Evolutionary conservation across 176 grass and related monocot species (phyloP).

Genomic region (Triticum monococcum): DNA sequence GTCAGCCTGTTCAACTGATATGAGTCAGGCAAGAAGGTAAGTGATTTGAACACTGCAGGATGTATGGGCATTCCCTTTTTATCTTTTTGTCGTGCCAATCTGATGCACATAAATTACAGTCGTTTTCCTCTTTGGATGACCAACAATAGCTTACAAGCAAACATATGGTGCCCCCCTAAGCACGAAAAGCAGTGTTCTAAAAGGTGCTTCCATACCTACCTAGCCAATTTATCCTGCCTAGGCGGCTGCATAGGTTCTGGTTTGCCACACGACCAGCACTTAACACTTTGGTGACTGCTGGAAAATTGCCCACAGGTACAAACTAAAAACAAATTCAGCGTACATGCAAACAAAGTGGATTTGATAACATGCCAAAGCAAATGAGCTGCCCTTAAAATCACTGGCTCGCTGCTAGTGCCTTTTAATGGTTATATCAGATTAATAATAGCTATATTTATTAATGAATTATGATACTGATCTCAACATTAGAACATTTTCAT

Average conservation of each 20-base stretch:
- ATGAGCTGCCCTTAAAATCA: neutral
- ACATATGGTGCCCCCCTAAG: neutral
- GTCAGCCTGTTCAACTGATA: neutral
- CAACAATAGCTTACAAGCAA: conserved; percentile 19
- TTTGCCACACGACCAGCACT: neutral
- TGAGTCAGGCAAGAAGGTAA: neutral
- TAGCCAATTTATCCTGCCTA: neutral
- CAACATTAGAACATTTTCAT: neutral
- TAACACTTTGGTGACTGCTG: neutral
- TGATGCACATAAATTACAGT: neutral
- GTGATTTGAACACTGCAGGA: neutral
- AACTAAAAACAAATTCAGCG: conserved; percentile 2
- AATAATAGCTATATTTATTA: neutral
- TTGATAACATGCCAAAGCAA: conserved; percentile 1
- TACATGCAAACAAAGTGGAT: conserved; percentile 13
- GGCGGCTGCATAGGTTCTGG: neutral
- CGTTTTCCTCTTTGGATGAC: neutral
- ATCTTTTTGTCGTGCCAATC: neutral
- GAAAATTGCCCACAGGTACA: neutral
- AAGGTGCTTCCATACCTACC: neutral
- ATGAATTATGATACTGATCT: neutral
- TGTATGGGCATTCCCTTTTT: neutral
- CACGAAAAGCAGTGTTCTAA: conserved; percentile 11
- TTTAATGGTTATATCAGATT: conserved; percentile 3
- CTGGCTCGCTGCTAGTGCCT: neutral